Evolutionary conservation across 148 eudicot genomes (phyloP), one percentile per base, ranked within the genome.

Genomic region (Nyssa sinensis): DNA sequence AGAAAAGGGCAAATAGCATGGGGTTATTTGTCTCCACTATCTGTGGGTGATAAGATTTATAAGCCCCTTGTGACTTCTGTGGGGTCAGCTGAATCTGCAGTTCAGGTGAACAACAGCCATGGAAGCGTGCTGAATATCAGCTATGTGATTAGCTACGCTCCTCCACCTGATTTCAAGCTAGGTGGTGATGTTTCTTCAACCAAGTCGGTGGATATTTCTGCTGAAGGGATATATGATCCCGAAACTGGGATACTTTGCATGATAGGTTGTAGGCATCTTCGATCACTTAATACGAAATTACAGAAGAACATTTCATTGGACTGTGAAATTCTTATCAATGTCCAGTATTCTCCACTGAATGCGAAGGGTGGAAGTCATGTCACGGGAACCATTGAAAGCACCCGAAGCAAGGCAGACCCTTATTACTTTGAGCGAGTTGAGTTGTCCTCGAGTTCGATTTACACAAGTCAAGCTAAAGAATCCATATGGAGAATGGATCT

Each of bases 401-500:
- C 69, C n/a, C 87, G 97, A 60, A 74, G 47, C 12, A 89, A 79
- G 57, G 69, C 84, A 2, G 96, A 95, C 68, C 85, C 86, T 64
- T 82, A 83, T 44, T 86, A 85, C 80, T 95, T 95, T 74, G 91
- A 90, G 64, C 81, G 47, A 34, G 76, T 95, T n/a, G 85, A 89
- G 64, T 67, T 95, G 25, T 70, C 78, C 3, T 72, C 91, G 30
- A 88, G 71, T 69, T 87, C 96, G 11, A 70, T 90, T 66, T 85
- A 84, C n/a, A 75, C 55, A 55, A 55, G n/a, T 44, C 87, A 84
- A 85, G 94, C 86, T 9, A 70, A 39, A 12, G 74, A 81, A 21
- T 83, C 90, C 17, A 84, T 90, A 71, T 92, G 96, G 97, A 84
- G 90, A 85, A 89, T 92, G 90, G 98, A 92, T 79, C 74, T 95